Conservation (phyloP, 2,329 filamentous ascomycete species). For the Chaetomium olivaceum region DNA sequence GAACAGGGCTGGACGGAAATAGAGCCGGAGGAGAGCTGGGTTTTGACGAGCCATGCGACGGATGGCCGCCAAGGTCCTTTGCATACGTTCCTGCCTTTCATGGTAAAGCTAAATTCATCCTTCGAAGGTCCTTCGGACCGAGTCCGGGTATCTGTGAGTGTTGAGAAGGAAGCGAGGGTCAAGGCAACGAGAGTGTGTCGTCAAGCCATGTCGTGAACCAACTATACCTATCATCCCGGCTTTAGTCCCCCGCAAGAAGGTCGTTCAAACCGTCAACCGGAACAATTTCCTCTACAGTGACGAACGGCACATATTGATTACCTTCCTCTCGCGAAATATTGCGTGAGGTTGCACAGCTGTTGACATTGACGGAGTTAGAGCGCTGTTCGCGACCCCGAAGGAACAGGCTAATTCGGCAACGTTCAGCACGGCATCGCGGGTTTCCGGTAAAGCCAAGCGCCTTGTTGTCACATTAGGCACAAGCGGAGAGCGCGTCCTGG, state of each 20-base stretch:
- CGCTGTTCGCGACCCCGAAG: background rate
- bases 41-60: constrained; percentile 3
- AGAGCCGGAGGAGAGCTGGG: background rate
- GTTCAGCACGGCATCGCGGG: background rate
- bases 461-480: too few species aligned
- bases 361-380: background rate
- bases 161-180: too few species aligned
- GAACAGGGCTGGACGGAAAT: background rate
- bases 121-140: background rate
- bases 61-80: background rate
- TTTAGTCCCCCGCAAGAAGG: background rate
- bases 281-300: background rate
- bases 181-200: background rate
- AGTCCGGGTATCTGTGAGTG: background rate
- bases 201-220: background rate
- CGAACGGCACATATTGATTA: constrained; percentile 2
- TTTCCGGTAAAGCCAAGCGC: constrained; percentile 1
- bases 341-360: background rate
- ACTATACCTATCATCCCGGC: background rate
- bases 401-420: constrained; percentile 7
- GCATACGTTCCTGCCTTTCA: constrained; percentile 5
- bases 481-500: too few species aligned
- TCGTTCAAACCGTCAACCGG: background rate
- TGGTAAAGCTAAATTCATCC: constrained; percentile 7
- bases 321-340: background rate